These are phyloP conservation scores for Polychaeton citri DNA, from an alignment of 2,329 filamentous ascomycete species.

Conservation along the genomic window DNA sequence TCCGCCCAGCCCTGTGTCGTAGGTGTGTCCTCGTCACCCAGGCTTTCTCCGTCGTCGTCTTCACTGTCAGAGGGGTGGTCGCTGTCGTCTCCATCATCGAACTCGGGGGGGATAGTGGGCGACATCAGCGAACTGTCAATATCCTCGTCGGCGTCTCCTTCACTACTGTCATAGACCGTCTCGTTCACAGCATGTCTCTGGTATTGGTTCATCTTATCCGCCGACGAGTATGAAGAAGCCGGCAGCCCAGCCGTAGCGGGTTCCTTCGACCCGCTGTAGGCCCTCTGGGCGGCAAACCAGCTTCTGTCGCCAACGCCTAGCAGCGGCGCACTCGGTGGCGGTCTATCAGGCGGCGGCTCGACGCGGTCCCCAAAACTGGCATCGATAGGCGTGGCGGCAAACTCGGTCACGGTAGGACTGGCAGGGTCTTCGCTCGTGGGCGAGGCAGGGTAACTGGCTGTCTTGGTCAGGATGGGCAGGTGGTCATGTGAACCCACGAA, in stretches of 20 bases:
- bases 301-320: conserved; percentile 1
- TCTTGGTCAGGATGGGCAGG: conserved; percentile 8
- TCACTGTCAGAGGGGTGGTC: conserved; percentile 47
- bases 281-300: conserved; percentile 2
- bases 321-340: conserved; percentile 6
- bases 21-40: conserved; percentile 53
- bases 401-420: conserved; percentile 16
- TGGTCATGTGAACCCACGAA: conserved; percentile 8
- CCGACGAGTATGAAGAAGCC: conserved; percentile 1
- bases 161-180: conserved; percentile 56
- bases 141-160: conserved; percentile 72
- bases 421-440: conserved; percentile 8
- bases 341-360: conserved; percentile 8
- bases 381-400: conserved; percentile 19
- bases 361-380: conserved; percentile 15
- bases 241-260: not conserved
- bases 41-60: conserved; percentile 20
- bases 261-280: conserved; percentile 1
- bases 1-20: conserved; percentile 41
- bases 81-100: conserved; percentile 43
- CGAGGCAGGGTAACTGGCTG: conserved; percentile 7
- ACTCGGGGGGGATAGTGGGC: conserved; percentile 51
- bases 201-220: conserved; percentile 19
- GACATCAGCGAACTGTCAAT: conserved; percentile 55
- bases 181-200: conserved; percentile 17